Evolutionary conservation across 305 asterid species (phyloP).

Genomic region (Solanum hybrid): DNA sequence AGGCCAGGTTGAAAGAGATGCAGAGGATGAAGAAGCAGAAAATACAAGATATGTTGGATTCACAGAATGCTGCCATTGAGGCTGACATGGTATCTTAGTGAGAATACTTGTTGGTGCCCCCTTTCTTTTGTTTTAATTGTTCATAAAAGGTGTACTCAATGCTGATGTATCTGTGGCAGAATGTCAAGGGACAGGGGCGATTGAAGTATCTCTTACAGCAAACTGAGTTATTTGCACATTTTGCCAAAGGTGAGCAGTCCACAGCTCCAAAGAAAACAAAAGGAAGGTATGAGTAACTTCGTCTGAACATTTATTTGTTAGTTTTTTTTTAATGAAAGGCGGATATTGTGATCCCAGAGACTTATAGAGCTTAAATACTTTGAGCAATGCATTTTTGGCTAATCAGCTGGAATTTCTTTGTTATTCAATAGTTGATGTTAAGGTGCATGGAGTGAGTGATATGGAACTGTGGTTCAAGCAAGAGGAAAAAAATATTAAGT

Average conservation of each 20-base stretch:
- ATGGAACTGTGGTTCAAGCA: not conserved
- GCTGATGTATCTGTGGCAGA: constrained; percentile 39
- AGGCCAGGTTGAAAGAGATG: constrained; percentile 69
- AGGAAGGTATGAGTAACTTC: constrained; percentile 60
- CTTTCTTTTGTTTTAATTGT: not conserved
- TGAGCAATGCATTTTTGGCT: not conserved
- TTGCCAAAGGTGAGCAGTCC: constrained; percentile 87
- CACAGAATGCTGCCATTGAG: constrained; percentile 90
- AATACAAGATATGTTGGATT: constrained; percentile 79
- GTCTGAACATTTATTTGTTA: not conserved
- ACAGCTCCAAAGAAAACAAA: constrained; percentile 59
- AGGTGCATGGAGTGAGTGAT: not conserved
- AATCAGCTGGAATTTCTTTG: not conserved
- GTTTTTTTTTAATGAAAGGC: not conserved
- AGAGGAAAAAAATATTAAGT: not conserved
- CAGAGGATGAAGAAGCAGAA: constrained; percentile 75
- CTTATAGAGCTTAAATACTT: not conserved
- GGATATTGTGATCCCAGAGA: not conserved
- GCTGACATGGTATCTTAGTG: constrained; percentile 76
- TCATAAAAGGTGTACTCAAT: not conserved
- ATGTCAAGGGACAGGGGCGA: constrained; percentile 89
- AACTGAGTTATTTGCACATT: constrained; percentile 96
- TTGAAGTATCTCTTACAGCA: constrained; percentile 91
- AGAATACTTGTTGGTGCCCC: not conserved
- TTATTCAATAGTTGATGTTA: not conserved